Base-by-base conservation (phyloP, 208 protist species). In the Blastocrithidia nonstop region DNA sequence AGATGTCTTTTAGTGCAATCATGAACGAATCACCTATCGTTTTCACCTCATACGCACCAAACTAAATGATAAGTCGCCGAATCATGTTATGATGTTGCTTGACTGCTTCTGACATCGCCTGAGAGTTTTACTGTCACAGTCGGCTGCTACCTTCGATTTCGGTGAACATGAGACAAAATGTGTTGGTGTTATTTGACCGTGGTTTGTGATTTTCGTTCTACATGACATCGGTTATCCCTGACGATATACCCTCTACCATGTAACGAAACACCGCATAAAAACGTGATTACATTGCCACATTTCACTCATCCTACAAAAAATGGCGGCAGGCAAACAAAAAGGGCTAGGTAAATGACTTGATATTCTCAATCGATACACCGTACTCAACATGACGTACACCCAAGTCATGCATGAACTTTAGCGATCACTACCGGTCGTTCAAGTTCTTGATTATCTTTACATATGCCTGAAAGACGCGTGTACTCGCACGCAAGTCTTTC, bases 1-100 rank as follows among this genome's bases (percentile, higher is more conserved):
- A 33, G 11, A 80, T 46, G 41, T 80, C 60, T 32, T 69, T 66
- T 8, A 68, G 75, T 0, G 78, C 81, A 46, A 92, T 78, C 20
- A 87, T 91, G 38, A 95, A 91, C 20, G 64, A 73, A 53, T 92
- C 79, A 20, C 72, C 80, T 7, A 86, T 60, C 4, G 62, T 78
- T 59, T 88, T 91, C 15, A 91, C 82, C 49, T 91, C 82, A 36
- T 86, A 82, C 9, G 71, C 87, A 20, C 59, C 53, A 38, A 71
- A 72, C 35, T 74, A 41, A 6, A 66, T 63, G 29, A 94, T 79
- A 11, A 75, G 46, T 9, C 44, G 56, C 6, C 79, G 76, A 20
- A 90, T 66, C 17, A 85, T 37, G 19, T 56, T 43, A 24, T 87
- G 66, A 46, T 94, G 73, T 6, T 72, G 61, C 50, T 82, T 68